Evolutionary conservation across 768 basidiomycete genomes (phyloP).

Genomic region (Suillus occidentalis): DNA sequence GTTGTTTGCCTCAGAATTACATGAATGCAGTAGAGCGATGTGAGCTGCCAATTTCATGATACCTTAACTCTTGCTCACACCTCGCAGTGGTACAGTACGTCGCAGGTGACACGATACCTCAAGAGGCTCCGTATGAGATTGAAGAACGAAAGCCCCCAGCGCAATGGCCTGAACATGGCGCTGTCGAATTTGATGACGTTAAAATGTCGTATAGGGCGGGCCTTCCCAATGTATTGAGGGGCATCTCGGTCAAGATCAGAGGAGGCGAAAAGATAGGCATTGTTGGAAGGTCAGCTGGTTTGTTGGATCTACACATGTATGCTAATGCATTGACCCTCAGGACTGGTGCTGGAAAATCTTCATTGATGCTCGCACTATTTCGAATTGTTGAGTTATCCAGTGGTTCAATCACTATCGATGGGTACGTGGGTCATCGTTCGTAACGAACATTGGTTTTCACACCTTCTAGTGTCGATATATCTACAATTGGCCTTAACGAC

Average conservation of each 20-base stretch:
- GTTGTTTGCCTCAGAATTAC: conserved; percentile 47
- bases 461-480: conserved; percentile 56
- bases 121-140: conserved; percentile 68
- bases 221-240: conserved; percentile 70
- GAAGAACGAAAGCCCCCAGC: conserved; percentile 51
- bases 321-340: conserved; percentile 8
- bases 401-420: conserved; percentile 66
- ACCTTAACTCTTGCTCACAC: neutral
- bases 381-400: conserved; percentile 64
- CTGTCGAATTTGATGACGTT: conserved; percentile 61
- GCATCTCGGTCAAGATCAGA: conserved; percentile 55
- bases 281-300: conserved; percentile 49
- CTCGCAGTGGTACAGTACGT: conserved; percentile 54
- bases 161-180: conserved; percentile 64
- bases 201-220: conserved; percentile 66
- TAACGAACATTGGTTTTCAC: neutral
- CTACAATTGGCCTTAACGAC: conserved; percentile 64
- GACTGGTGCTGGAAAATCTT: conserved; percentile 61
- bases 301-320: neutral
- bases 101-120: conserved; percentile 46
- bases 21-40: conserved; percentile 67
- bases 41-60: conserved; percentile 18
- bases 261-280: conserved; percentile 79
- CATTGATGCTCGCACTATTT: conserved; percentile 64
- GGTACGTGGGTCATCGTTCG: conserved; percentile 31